Evolutionary conservation across 1,284 basidiomycete genomes (phyloP), one percentile per base, ranked within the genome.

Genomic region (Pyrrhoderma lamaoense): DNA sequence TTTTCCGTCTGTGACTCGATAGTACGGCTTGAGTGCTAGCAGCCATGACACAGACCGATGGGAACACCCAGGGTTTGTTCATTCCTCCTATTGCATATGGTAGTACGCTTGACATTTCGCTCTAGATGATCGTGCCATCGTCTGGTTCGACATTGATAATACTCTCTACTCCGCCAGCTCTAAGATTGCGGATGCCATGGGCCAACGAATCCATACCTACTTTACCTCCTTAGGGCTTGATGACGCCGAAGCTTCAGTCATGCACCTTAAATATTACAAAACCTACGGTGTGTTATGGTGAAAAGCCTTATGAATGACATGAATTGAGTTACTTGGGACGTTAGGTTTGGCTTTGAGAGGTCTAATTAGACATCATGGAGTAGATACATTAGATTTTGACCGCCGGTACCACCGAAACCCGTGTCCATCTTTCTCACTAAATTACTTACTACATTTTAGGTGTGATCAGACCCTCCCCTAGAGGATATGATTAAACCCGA

Each of bases 311-410:
- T n/a, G n/a, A n/a, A n/a, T n/a, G n/a, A n/a, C n/a, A n/a, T n/a
- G n/a, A n/a, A n/a, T n/a, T n/a, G n/a, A n/a, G n/a, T n/a, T n/a
- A 31, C 11, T 31, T 5, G 5, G 11, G 11, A 14, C 31, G 7
- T 16, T 27, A 49, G 48, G 90, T 9, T 80, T 94, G 22, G 88
- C 91, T n/a, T 70, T 94, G 25, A 79, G 90, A 25, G 91, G 91
- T 11, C 74, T 94, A 31, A 79, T 82, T 27, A 76, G 76, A 47
- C 85, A 94, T 65, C 87, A 93, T 61, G 67, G 81, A 54, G 81
- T 93, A 88, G 91, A 94, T 65, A 85, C 89, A 7, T 66, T 93
- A 51, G 91, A 93, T 62, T 94, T 93, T 63, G 88, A 94, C 68
- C 70, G 68, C 51, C 82, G 87, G 66, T 93, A 89, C 65, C 44